Base-by-base conservation (phyloP, 208 protist genomes). In the Novymonas esmeraldas region DNA sequence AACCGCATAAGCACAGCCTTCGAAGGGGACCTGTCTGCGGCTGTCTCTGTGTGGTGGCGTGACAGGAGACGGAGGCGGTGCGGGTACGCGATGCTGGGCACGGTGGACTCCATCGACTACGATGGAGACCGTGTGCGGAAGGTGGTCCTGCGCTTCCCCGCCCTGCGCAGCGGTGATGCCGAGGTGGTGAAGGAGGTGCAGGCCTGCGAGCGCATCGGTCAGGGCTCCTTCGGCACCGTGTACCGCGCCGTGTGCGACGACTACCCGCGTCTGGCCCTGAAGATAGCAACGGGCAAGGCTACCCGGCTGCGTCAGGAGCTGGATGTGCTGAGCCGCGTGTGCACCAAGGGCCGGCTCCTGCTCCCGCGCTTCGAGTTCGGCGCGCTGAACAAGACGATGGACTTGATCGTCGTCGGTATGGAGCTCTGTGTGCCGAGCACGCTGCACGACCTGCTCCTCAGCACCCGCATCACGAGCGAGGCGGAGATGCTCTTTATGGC, bases 401-500 rank as follows among this genome's bases (percentile, higher is more conserved):
- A 93, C 60, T 48, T 97, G 45, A 85, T 94, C 45, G 82, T 92
- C n/a, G 74, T 95, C 36, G 92, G 87, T 31, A 94, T 97, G 87
- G 92, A 97, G 70, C 73, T 97, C 16, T 95, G 89, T 59, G 82
- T 94, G 26, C 92, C 92, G 18, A 78, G 77, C 57, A 97, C 92
- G 51, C 76, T 97, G 48, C 92, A 95, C 74, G 89, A 97, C 58
- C 74, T 97, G 13, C 81, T 97, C 20, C 74, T 95, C 28, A 76
- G 64, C 39, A 87, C 79, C n/a, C 80, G 78, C 45, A 76, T 95
- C 22, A 95, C 92, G 3, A 81, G 71, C 48, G 90, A 96, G 57
- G 84, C 84, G 13, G 87, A 96, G 52, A 95, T 94, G 65, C 82
- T 94, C 20, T 98, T 98, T 73, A 85, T 98, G 58, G 85, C 82